Percentiles rank a stretch among this genome's conserved stretches.
These are phyloP conservation scores for Fusarium algeriense DNA, from an alignment of 2,329 filamentous ascomycete genomes.

Conservation along the genomic window DNA sequence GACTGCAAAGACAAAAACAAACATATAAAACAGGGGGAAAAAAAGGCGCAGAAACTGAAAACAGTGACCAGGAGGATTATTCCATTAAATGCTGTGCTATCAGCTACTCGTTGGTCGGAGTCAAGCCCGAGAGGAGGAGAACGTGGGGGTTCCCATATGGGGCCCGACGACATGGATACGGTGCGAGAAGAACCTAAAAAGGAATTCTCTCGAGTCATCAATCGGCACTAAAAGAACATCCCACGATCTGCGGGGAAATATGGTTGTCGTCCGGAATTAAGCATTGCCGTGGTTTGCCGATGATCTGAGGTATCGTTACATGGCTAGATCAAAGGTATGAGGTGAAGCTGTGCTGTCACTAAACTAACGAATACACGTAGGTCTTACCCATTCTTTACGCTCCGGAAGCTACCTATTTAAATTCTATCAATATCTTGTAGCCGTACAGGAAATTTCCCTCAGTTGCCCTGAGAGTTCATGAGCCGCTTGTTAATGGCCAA, in stretches of 20 bases:
- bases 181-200: not conserved
- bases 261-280: not conserved
- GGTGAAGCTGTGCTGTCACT: not conserved
- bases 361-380: too few species aligned
- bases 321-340: not conserved
- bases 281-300: not conserved
- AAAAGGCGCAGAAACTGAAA: not conserved
- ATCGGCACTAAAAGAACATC: constrained; percentile 7
- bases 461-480: not conserved
- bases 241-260: constrained; percentile 26
- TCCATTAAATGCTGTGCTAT: not conserved
- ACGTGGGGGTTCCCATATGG: constrained; percentile 22
- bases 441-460: accelerated
- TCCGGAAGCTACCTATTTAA: too few species aligned
- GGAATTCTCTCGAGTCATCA: constrained; percentile 14
- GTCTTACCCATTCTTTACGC: too few species aligned
- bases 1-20: too few species aligned
- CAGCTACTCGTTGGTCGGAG: not conserved
- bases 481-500: constrained; percentile 49
- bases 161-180: constrained; percentile 5
- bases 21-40: too few species aligned
- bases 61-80: not conserved
- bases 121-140: constrained; percentile 5
- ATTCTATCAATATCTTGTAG: too few species aligned
- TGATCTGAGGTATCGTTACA: not conserved